Conservation (phyloP, 176 grass and related monocot genomes). For the Pontederia crassipes region DNA sequence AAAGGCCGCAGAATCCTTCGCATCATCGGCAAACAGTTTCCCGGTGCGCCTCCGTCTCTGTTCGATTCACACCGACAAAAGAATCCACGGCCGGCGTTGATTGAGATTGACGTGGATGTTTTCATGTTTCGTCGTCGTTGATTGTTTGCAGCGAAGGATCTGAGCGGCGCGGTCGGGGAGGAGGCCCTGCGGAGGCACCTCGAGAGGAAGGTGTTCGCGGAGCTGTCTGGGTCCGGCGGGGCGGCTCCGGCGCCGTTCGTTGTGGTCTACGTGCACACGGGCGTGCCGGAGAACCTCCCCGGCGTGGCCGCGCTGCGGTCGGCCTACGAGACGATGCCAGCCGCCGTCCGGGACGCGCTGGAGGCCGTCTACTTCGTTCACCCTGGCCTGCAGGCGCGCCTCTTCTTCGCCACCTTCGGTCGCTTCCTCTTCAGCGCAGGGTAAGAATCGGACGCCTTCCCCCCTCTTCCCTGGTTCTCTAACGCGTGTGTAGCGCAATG, state of each 20-base stretch:
- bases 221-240: constrained; percentile 13
- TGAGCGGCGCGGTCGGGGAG: constrained; percentile 40
- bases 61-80: too few species aligned
- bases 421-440: constrained; percentile 72
- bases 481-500: not conserved
- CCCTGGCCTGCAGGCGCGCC: constrained; percentile 69
- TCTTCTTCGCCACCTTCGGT: constrained; percentile 79
- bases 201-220: constrained; percentile 33
- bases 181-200: constrained; percentile 37
- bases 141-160: constrained; percentile 31
- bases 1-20: constrained; percentile 47
- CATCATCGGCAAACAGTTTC: constrained; percentile 77
- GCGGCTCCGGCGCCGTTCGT: constrained; percentile 28
- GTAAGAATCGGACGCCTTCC: constrained; percentile 5
- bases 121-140: not conserved
- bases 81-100: not conserved
- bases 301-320: constrained; percentile 48
- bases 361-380: constrained; percentile 81
- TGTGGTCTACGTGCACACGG: constrained; percentile 68
- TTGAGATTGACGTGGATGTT: not conserved
- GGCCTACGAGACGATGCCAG: constrained; percentile 49
- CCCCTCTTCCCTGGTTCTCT: not conserved
- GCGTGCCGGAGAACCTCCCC: constrained; percentile 57
- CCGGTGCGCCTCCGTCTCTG: constrained; percentile 21
- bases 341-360: constrained; percentile 25